Evolutionary conservation across 306 rosid genomes (phyloP).

Genomic region (Gillenia trifoliata): DNA sequence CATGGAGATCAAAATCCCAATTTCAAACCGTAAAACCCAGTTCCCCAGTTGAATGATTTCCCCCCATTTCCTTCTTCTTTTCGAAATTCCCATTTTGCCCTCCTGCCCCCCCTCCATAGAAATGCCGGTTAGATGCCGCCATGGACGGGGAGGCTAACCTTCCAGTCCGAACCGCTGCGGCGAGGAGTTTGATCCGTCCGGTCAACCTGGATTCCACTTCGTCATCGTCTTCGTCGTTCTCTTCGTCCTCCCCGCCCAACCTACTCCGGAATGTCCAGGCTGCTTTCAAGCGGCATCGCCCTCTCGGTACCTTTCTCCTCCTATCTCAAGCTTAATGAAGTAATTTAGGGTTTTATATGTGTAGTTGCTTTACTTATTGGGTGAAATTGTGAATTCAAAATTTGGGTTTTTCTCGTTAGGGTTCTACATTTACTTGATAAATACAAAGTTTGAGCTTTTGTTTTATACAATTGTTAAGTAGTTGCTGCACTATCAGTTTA

Average conservation of each 20-base stretch:
- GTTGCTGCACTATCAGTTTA: background rate
- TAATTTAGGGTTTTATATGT: background rate
- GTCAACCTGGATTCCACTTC: slow-evolving; percentile 29
- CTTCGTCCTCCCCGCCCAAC: slow-evolving; percentile 53
- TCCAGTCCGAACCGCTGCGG: slow-evolving; percentile 28
- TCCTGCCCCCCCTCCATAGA: slow-evolving; percentile 16
- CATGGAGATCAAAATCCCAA: background rate
- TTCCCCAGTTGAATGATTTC: background rate
- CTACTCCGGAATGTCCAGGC: slow-evolving; percentile 52
- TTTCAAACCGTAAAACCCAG: background rate
- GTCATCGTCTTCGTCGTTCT: slow-evolving; percentile 42
- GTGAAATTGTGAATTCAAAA: background rate
- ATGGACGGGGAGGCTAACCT: slow-evolving; percentile 94
- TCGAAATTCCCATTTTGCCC: background rate
- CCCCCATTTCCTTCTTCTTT: slow-evolving; percentile 2
- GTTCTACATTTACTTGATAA: background rate
- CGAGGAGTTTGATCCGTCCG: slow-evolving; percentile 29
- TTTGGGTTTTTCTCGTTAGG: background rate
- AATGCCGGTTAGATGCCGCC: slow-evolving; percentile 58
- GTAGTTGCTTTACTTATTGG: too few relatives aligned
- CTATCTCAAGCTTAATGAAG: background rate
- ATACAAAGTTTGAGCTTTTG: background rate
- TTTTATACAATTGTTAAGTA: background rate
- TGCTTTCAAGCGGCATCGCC: slow-evolving; percentile 60
- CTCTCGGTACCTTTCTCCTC: slow-evolving; percentile 32